phyloP scores from a whole-genome alignment of 2,329 filamentous ascomycete species.

The Xylaria sp. region DNA sequence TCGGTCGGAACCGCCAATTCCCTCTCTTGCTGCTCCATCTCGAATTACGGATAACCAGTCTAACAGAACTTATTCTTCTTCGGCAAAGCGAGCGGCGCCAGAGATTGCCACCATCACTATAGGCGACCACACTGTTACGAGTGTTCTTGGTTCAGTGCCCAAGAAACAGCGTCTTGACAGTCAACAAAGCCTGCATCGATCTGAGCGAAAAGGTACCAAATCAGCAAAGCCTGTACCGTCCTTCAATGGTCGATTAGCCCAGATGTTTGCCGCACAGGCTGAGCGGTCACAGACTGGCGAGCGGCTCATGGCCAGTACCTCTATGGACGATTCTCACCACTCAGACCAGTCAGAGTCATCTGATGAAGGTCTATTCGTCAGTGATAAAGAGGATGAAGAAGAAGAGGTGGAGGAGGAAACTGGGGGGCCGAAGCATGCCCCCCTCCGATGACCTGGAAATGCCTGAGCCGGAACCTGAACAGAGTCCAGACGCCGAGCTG shows the following conservation, averaged over 20 bases:
- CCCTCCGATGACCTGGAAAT: constrained; percentile 8
- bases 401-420: constrained; percentile 2
- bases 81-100: constrained; percentile 52
- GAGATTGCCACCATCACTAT: constrained; percentile 72
- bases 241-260: constrained; percentile 41
- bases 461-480: constrained; percentile 16
- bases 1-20: constrained; percentile 30
- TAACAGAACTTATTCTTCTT: constrained; percentile 20
- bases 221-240: constrained; percentile 33
- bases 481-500: constrained; percentile 5
- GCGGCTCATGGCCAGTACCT: constrained; percentile 12
- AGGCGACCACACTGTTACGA: constrained; percentile 61
- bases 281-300: constrained; percentile 17
- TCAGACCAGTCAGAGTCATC: constrained; percentile 27
- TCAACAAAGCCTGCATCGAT: constrained; percentile 26
- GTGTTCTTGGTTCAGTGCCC: constrained; percentile 55
- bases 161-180: constrained; percentile 43
- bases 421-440: constrained; percentile 6
- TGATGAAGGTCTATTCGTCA: constrained; percentile 29
- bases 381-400: constrained; percentile 26
- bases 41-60: constrained; percentile 26
- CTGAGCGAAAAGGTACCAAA: constrained; percentile 30
- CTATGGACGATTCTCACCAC: constrained; percentile 17
- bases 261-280: constrained; percentile 40
- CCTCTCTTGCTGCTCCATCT: constrained; percentile 32